A percentile compares a stretch with the other conserved stretches of the same genome.
These are phyloP conservation scores for Fistulifera pelliculosa DNA, from an alignment of 108 stramenopile species.

Conservation along the genomic window DNA sequence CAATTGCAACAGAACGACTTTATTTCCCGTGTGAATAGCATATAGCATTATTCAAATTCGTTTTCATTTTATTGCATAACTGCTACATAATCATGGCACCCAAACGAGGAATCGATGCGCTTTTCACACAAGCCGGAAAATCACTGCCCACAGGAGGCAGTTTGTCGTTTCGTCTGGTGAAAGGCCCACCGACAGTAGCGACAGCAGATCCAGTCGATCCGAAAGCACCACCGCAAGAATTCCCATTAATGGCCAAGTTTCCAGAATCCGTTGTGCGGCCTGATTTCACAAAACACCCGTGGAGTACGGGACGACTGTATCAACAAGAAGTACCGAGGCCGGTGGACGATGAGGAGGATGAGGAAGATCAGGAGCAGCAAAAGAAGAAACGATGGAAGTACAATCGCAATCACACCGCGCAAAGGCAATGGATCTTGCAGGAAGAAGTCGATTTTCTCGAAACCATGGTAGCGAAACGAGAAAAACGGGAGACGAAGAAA, in stretches of 20 bases:
- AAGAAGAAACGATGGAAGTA: conserved; percentile 56
- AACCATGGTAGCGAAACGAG: conserved; percentile 45
- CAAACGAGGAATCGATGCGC: conserved; percentile 26
- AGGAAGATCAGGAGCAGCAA: conserved; percentile 48
- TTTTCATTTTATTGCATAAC: too few relatives aligned
- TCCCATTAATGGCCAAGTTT: conserved; percentile 74
- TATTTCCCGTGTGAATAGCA: too few relatives aligned
- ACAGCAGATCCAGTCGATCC: conserved; percentile 37
- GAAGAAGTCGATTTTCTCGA: conserved; percentile 69
- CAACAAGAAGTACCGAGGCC: conserved; percentile 77
- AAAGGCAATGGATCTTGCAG: conserved; percentile 73
- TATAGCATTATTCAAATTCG: too few relatives aligned
- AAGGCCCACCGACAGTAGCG: conserved; percentile 19
- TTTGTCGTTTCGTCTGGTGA: conserved; percentile 32
- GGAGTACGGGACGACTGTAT: conserved; percentile 55
- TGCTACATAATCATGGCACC: too few relatives aligned
- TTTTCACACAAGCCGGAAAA: conserved; percentile 26
- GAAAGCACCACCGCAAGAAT: conserved; percentile 34
- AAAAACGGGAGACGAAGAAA: conserved; percentile 11
- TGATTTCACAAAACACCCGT: conserved; percentile 29
- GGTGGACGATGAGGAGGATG: conserved; percentile 36
- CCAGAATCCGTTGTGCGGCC: conserved; percentile 51
- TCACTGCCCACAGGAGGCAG: conserved; percentile 21
- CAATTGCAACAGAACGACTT: too few relatives aligned
- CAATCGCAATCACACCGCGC: conserved; percentile 25